Conservation (phyloP, 2,329 filamentous ascomycete genomes). For the Venturia aucupariae region DNA sequence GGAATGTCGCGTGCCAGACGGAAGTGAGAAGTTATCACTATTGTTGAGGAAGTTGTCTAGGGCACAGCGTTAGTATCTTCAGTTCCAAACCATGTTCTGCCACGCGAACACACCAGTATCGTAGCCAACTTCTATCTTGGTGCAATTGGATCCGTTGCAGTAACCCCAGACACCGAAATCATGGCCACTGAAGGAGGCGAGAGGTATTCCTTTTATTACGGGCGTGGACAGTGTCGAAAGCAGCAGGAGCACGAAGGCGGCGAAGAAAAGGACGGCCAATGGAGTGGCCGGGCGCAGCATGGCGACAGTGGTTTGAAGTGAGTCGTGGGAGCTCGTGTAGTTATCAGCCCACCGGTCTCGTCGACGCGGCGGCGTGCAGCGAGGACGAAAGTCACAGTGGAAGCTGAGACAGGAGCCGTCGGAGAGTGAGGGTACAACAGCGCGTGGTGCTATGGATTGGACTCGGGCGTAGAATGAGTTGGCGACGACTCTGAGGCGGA, state of each 20-base stretch:
- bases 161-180: constrained; percentile 91
- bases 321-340: not conserved
- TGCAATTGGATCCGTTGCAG: constrained; percentile 59
- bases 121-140: constrained; percentile 72
- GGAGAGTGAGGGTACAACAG: not conserved
- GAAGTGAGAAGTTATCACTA: constrained; percentile 47
- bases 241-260: constrained; percentile 75
- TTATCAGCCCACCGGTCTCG: not conserved
- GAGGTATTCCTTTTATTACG: constrained; percentile 73
- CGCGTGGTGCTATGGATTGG: not conserved
- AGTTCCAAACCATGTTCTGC: not conserved
- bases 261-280: constrained; percentile 72
- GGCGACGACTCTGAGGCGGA: not conserved
- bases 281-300: constrained; percentile 92
- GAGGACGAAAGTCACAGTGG: not conserved
- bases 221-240: constrained; percentile 87
- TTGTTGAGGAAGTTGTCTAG: not conserved
- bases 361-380: constrained; percentile 5
- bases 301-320: constrained; percentile 25
- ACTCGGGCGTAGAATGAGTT: not conserved
- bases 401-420: not conserved
- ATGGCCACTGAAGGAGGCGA: constrained; percentile 66
- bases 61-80: not conserved
- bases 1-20: constrained; percentile 54
- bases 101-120: constrained; percentile 51